phyloP scores from a whole-genome alignment of 2,329 filamentous ascomycete species.

The Xylaria sp. region DNA sequence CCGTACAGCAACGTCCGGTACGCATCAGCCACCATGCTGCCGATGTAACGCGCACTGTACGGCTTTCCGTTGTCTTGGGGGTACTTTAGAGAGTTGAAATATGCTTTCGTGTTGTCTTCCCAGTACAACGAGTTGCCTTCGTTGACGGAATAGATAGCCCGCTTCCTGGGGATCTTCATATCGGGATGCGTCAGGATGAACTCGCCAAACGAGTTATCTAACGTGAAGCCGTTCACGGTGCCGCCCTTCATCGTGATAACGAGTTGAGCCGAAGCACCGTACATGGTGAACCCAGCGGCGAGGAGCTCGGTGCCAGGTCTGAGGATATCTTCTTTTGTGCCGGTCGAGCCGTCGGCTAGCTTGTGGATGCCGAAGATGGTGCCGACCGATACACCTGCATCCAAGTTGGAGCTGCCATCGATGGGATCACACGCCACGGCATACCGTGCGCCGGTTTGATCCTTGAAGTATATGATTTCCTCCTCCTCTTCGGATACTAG shows the following conservation, averaged over 20 bases:
- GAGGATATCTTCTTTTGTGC: conserved; percentile 86
- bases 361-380: conserved; percentile 97
- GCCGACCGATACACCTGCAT: conserved; percentile 96
- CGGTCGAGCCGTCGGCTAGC: conserved; percentile 78
- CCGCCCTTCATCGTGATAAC: conserved; percentile 97
- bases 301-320: conserved; percentile 91
- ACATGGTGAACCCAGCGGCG: conserved; percentile 99
- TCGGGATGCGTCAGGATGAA: conserved; percentile 98
- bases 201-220: conserved; percentile 96
- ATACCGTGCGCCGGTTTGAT: conserved; percentile 81
- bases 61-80: conserved; percentile 82
- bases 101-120: conserved; percentile 86
- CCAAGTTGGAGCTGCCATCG: conserved; percentile 96
- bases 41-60: conserved; percentile 95
- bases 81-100: conserved; percentile 89
- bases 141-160: conserved; percentile 96
- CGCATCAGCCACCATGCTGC: conserved; percentile 97
- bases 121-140: conserved; percentile 98
- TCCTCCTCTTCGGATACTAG: conserved; percentile 99
- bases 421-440: conserved; percentile 98
- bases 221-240: conserved; percentile 94
- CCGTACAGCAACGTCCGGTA: conserved; percentile 96
- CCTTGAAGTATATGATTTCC: conserved; percentile 86
- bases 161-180: conserved; percentile 85
- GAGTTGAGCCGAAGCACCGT: conserved; percentile 94